phyloP scores from a whole-genome alignment of 805 yeast genomes.

The Blastobotrys chiropterorum region DNA sequence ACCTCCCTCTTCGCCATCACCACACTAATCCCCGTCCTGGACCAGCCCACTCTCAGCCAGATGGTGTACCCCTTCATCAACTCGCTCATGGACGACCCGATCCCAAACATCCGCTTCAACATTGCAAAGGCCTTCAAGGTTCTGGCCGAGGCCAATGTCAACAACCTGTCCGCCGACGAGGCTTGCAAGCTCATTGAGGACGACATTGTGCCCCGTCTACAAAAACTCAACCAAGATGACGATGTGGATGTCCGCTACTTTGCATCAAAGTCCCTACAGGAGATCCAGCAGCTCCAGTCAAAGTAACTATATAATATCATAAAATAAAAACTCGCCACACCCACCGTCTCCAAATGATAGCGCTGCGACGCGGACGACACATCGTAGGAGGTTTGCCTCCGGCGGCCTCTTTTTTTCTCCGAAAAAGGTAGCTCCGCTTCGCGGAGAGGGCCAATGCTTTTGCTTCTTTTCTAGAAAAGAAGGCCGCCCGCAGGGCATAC shows the following conservation, averaged over 20 bases:
- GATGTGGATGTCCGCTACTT: conserved; percentile 89
- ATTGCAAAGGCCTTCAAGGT: conserved; percentile 77
- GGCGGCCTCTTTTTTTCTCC: too few species aligned
- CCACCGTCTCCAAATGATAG: too few species aligned
- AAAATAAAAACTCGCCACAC: too few species aligned
- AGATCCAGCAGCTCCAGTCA: conserved; percentile 20
- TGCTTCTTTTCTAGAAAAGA: too few species aligned
- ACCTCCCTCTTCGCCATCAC: conserved; percentile 86
- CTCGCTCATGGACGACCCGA: conserved; percentile 67
- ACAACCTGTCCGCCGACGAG: conserved; percentile 8
- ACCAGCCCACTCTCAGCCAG: conserved; percentile 46
- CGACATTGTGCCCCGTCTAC: conserved; percentile 57
- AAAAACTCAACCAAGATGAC: conserved; percentile 54
- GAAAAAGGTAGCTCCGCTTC: too few species aligned
- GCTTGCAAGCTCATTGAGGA: conserved; percentile 34
- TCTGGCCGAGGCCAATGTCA: conserved; percentile 42
- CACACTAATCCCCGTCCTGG: conserved; percentile 70
- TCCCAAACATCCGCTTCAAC: conserved; percentile 93
- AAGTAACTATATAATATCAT: not conserved
- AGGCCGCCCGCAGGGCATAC: too few species aligned
- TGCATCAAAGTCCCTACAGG: conserved; percentile 58
- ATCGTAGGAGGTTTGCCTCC: too few species aligned
- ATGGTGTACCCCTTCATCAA: conserved; percentile 76
- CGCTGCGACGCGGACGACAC: too few species aligned
- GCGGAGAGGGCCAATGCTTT: too few species aligned